Conservation (phyloP, 257 asterid genomes). For the Paraleonurus japonicus region DNA sequence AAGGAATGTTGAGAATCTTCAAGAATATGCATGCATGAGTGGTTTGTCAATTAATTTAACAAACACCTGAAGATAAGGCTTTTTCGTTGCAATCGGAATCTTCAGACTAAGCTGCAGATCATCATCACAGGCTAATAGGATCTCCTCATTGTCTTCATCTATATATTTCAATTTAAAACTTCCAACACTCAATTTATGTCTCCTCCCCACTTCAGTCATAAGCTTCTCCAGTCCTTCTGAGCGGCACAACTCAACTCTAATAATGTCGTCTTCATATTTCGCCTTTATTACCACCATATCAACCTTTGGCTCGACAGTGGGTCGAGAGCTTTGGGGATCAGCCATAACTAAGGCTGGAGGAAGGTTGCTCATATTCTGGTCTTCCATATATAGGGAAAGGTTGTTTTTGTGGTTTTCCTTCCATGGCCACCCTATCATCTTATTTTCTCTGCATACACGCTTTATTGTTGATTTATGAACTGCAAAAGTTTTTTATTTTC, state of each 20-base stretch:
- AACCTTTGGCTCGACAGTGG: not conserved
- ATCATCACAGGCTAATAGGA: not conserved
- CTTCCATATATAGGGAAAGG: not conserved
- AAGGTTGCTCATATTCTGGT: not conserved
- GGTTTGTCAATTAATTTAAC: not conserved
- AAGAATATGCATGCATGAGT: too few relatives aligned
- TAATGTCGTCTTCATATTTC: not conserved
- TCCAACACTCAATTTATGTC: not conserved
- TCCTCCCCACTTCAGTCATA: not conserved
- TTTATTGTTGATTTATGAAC: not conserved
- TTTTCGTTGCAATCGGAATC: not conserved
- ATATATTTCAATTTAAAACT: not conserved
- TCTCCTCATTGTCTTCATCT: not conserved
- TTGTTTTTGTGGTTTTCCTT: not conserved
- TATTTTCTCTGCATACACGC: not conserved
- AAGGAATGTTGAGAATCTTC: not conserved
- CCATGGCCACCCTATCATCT: not conserved
- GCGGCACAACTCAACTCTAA: not conserved
- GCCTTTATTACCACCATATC: not conserved
- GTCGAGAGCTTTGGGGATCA: not conserved
- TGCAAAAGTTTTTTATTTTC: not conserved
- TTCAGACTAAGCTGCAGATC: not conserved
- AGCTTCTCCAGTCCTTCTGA: not conserved
- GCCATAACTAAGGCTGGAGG: not conserved
- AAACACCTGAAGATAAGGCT: not conserved